Evolutionary conservation across 139 green algal species (phyloP), one percentile per base, ranked within the genome.

Genomic region (Eudorina sp.): DNA sequence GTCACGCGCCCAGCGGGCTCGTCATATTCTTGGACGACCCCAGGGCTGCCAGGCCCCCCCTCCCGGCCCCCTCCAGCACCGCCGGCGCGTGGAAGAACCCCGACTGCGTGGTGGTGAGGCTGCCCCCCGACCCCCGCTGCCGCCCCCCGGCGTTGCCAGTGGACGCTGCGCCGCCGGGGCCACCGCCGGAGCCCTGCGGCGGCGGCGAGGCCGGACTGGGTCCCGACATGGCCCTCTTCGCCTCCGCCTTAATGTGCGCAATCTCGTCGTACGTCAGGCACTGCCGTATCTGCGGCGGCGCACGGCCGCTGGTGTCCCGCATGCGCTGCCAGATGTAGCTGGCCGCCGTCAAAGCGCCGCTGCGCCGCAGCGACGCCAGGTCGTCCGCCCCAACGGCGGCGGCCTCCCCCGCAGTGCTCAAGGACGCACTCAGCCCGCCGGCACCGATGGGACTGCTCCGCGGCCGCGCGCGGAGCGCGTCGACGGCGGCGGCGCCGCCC

Each of bases 231-330:
- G 41, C 43, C 34, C 23, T 36, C 43, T 66, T 46, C 21, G 64
- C 29, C 29, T 86, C 80, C 14, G 80, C 80, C 58, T 86, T 86
- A 13, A 86, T 21, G 43, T 76, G 43, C 31, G 60, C 55, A 36
- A 91, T 91, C 41, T 91, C 88, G 40, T 91, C 88, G 83, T 83
- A 91, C 53, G 88, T 91, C 14, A 91, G 80, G 72, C 88, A 91
- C 88, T 91, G 88, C 70, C 88, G 79, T 68, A 90, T 27, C n/a
- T 69, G 48, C 34, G 88, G 88, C 45, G 80, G 72, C 46, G 55
- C 66, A 9, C 34, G 41, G 31, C 88, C 83, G 18, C 45, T 31
- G 21, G 51, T n/a, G 69, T 78, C 77, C 2, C 62, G 58, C 86
- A 90, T 86, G n/a, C 72, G 79, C 70, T 87, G 76, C 88, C 88